Percentiles rank a stretch among this genome's conserved stretches.
Conservation (phyloP, 78 protist species). For the Dictyostelium purpureum region DNA sequence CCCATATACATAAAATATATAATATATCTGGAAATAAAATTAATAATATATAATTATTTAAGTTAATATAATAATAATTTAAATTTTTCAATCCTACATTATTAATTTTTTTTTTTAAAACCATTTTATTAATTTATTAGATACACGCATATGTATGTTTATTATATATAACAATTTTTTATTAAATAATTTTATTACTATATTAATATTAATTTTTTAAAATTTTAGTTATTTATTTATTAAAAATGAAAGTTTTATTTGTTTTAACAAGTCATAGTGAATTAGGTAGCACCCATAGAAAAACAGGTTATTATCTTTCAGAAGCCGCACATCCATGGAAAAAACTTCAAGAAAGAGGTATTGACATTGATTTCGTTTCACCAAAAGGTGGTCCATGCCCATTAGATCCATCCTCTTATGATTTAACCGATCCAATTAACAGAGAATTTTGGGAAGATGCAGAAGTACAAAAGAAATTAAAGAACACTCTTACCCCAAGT, state of each 20-base stretch:
- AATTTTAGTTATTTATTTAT: neutral
- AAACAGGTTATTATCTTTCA: conserved; percentile 32
- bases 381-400: conserved; percentile 40
- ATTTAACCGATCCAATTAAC: neutral
- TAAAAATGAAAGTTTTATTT: conserved; percentile 28
- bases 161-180: no score
- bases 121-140: no score
- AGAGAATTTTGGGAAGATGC: conserved; percentile 25
- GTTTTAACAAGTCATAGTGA: conserved; percentile 7
- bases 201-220: neutral
- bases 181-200: no score
- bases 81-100: no score
- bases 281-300: conserved; percentile 8
- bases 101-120: no score
- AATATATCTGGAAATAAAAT: no score
- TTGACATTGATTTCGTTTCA: conserved; percentile 24
- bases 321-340: conserved; percentile 56
- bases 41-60: no score
- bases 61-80: no score
- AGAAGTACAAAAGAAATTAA: neutral
- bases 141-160: neutral
- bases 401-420: conserved; percentile 14
- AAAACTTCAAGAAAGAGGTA: neutral
- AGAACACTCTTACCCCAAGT: conserved; percentile 17
- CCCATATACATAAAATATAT: no score